Evolutionary conservation across 768 basidiomycete genomes (phyloP), one percentile per base, ranked within the genome.

Genomic region (Tephrocybe rancida): DNA sequence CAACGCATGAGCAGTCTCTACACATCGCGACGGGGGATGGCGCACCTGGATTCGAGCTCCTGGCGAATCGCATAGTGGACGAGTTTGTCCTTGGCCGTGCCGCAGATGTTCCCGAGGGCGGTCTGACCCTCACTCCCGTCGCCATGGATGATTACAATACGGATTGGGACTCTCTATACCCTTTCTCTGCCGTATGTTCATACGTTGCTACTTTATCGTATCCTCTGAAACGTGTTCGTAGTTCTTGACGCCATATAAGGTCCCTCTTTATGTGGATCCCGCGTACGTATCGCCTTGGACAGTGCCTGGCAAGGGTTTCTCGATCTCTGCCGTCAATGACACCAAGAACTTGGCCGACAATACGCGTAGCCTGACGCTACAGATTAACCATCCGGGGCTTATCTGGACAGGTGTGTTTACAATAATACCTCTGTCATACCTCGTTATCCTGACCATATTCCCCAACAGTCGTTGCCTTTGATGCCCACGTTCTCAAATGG

Each of bases 121-220:
- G 53, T 27, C 14, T 41, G 7, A 22, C 39, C 24, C 74, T 83
- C 0, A 66, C 68, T 1, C 72, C 77, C 0, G 77, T 88, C 6
- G 65, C 75, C 2, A 87, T 93, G 81, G 79, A 90, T 55, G 85
- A 90, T 52, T 79, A 86, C 64, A 95, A 93, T 59, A 71, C 82
- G 14, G 92, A 97, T 61, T 98, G 95, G 94, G 92, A 96, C 67
- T 73, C 84, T 1, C 64, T 95, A 34, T 92, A 88, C 66, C 90
- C 90, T 13, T 90, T 92, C 68, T 88, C 88, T 2, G 73, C 84
- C 38, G 91, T 90, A 60, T 30, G 83, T 66, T 16, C 48, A 43
- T 50, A 19, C 8, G 21, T 38, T 29, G 35, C 13, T 8, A 50
- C 3, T 37, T 39, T 19, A 18, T 25, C 24, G 8, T 19, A 8